Conservation (phyloP, 2,329 filamentous ascomycete genomes). For the Zasmidium angulare region DNA sequence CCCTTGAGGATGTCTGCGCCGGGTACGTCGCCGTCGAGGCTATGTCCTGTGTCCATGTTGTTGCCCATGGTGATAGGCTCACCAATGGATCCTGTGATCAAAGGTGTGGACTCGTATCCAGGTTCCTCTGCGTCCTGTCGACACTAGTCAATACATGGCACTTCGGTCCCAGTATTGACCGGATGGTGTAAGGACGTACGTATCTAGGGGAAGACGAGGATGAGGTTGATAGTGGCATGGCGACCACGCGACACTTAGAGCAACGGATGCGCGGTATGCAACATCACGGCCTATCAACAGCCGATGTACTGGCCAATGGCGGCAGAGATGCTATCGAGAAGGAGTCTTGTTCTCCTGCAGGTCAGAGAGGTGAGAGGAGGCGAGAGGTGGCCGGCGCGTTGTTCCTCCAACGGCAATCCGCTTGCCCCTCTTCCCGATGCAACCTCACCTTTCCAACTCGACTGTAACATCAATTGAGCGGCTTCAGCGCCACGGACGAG, state of each 20-base stretch:
- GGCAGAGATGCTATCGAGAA: not conserved
- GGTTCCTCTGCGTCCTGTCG: not conserved
- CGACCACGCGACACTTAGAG: not conserved
- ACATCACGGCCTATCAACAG: not conserved
- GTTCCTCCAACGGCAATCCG: not conserved
- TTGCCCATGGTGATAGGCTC: conserved; percentile 1
- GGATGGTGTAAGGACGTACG: not conserved
- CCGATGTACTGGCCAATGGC: not conserved
- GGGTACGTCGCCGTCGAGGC: conserved; percentile 1
- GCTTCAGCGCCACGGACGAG: not conserved
- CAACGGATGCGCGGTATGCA: not conserved
- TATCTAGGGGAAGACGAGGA: not conserved
- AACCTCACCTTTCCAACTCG: not conserved
- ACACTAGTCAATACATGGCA: not conserved
- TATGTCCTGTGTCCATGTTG: not conserved
- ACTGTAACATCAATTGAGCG: not conserved
- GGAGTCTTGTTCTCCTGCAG: not conserved
- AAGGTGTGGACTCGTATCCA: not conserved
- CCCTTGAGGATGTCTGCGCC: conserved; percentile 21
- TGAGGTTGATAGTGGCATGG: not conserved
- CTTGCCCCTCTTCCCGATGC: not conserved
- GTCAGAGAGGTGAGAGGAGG: not conserved
- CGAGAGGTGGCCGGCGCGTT: not conserved
- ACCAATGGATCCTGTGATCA: not conserved
- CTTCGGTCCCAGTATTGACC: not conserved